Percentiles rank a stretch among this genome's conserved stretches.
These are phyloP conservation scores for Orbilia oligospora DNA, from an alignment of 2,329 filamentous ascomycete species.

Conservation along the genomic window DNA sequence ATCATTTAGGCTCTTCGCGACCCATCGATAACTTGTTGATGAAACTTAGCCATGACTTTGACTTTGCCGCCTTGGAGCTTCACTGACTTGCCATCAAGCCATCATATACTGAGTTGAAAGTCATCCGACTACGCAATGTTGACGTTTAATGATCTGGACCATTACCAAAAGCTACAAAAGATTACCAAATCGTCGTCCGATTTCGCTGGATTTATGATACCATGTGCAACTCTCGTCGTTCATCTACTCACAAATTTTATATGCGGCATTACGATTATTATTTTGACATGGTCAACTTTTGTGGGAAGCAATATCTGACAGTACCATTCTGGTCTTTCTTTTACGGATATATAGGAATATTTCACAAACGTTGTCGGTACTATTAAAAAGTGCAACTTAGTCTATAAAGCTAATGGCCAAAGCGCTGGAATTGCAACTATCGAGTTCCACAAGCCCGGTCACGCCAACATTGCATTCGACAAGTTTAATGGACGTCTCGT, in stretches of 20 bases:
- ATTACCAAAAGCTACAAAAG: background rate
- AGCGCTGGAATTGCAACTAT: constrained; percentile 95
- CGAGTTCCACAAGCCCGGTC: constrained; percentile 83
- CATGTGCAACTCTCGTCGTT: constrained; percentile 40
- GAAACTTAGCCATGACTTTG: constrained; percentile 9
- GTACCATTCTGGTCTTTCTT: constrained; percentile 69
- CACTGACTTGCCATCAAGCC: constrained; percentile 33
- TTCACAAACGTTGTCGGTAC: constrained; percentile 88
- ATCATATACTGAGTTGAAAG: constrained; percentile 9
- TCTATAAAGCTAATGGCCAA: constrained; percentile 90
- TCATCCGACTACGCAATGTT: constrained; percentile 31
- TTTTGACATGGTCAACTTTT: constrained; percentile 58
- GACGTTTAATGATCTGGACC: constrained; percentile 25
- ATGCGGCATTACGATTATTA: constrained; percentile 24
- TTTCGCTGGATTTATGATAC: constrained; percentile 52
- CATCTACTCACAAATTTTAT: constrained; percentile 20
- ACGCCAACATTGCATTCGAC: constrained; percentile 85
- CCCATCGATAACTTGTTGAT: constrained; percentile 16
- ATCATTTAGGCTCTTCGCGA: constrained; percentile 3
- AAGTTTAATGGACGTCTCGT: constrained; percentile 90
- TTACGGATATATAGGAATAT: constrained; percentile 82
- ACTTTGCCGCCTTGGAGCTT: constrained; percentile 22
- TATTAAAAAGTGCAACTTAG: constrained; percentile 91
- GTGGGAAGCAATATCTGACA: constrained; percentile 72
- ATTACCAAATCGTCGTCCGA: background rate